Percentiles rank a stretch among this genome's conserved stretches.
Conservation (phyloP, 495 filamentous ascomycete species). For the Recurvomyces mirabilis region DNA sequence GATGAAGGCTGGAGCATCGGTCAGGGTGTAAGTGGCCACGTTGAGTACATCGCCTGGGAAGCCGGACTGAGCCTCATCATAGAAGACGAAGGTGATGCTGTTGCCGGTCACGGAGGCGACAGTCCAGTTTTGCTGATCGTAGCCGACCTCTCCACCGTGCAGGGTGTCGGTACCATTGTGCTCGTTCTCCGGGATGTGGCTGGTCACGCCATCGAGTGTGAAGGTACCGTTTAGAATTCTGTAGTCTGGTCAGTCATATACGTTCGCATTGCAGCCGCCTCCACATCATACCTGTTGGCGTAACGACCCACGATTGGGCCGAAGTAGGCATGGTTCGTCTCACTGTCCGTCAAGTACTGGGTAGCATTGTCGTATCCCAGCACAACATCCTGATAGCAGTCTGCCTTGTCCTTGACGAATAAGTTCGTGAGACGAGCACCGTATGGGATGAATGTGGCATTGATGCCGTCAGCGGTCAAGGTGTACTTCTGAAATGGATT, state of each 20-base stretch:
- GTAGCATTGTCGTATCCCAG: constrained; percentile 63
- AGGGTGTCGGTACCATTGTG: constrained; percentile 56
- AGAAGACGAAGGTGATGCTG: constrained; percentile 63
- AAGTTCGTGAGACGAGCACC: constrained; percentile 64
- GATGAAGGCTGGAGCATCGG: constrained; percentile 18
- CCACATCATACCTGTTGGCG: constrained; percentile 42
- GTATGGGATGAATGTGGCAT: constrained; percentile 60
- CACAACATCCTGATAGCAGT: constrained; percentile 52
- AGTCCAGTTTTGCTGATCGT: constrained; percentile 68
- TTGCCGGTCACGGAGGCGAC: constrained; percentile 50
- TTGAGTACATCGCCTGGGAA: constrained; percentile 69
- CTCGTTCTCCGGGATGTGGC: constrained; percentile 58
- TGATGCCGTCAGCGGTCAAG: constrained; percentile 57
- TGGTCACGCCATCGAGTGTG: constrained; percentile 48
- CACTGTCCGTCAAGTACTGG: constrained; percentile 48
- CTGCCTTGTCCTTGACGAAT: constrained; percentile 56
- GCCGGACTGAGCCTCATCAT: constrained; percentile 56
- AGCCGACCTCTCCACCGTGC: constrained; percentile 64
- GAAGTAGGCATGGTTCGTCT: constrained; percentile 56
- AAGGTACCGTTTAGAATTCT: constrained; percentile 78
- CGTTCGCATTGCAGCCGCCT: background rate
- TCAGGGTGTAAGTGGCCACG: constrained; percentile 55
- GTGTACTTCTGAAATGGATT: constrained; percentile 49
- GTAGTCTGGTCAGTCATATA: constrained; percentile 3
- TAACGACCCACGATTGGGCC: constrained; percentile 67